These are phyloP conservation scores for Hymenotorrendiella dingleyae DNA, from an alignment of 2,329 filamentous ascomycete genomes.

Conservation along the genomic window DNA sequence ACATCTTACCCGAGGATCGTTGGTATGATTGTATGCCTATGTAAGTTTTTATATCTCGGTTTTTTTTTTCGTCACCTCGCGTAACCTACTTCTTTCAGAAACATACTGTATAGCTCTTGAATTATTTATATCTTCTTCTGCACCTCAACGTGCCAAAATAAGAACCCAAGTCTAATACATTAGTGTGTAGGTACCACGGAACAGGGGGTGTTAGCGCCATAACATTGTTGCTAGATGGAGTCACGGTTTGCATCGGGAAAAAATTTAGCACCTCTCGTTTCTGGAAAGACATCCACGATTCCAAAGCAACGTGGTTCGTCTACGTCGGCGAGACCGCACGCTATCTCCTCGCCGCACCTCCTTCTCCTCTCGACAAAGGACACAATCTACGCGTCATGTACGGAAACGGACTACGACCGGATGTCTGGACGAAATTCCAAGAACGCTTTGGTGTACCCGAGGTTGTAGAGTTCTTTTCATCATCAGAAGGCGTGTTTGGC, in stretches of 20 bases:
- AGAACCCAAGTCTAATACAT: no score
- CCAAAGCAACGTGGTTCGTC: conserved; percentile 62
- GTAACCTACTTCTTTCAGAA: no score
- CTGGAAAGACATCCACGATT: conserved; percentile 66
- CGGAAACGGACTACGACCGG: conserved; percentile 62
- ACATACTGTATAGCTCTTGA: no score
- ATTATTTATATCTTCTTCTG: no score
- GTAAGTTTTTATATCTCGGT: no score
- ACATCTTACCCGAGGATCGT: conserved; percentile 41
- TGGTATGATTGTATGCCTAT: conserved; percentile 75
- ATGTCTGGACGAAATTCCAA: conserved; percentile 60
- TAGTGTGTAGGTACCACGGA: no score
- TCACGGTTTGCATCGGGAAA: conserved; percentile 56
- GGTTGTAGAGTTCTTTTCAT: conserved; percentile 72
- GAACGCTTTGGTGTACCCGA: conserved; percentile 57
- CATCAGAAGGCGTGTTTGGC: conserved; percentile 63
- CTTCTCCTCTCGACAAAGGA: conserved; percentile 52
- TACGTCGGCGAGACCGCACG: conserved; percentile 75
- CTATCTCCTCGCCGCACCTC: conserved; percentile 64
- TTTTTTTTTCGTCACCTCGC: no score
- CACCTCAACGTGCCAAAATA: no score
- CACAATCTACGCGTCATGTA: conserved; percentile 55
- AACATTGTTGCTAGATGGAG: conserved; percentile 31
- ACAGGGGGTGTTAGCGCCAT: conserved; percentile 46
- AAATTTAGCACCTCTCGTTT: conserved; percentile 65